Percentiles rank a stretch among this genome's conserved stretches.
phyloP scores from a whole-genome alignment of 164 flowering plant genomes.

The Umbellularia californica region DNA sequence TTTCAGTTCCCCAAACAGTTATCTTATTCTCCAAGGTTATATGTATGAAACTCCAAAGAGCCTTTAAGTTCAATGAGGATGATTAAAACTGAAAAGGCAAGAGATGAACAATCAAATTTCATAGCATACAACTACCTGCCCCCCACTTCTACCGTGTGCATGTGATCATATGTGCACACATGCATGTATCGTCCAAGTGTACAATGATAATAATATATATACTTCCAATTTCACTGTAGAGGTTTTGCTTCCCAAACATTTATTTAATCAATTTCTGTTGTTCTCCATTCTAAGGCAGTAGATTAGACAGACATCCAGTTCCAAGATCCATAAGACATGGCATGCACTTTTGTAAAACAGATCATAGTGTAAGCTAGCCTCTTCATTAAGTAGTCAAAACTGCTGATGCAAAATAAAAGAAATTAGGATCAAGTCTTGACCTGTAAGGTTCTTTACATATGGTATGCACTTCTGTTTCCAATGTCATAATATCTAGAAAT shows the following conservation, averaged over 20 bases:
- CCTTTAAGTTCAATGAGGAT: neutral
- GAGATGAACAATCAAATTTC: neutral
- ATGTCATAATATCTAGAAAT: constrained; percentile 73
- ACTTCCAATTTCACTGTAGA: neutral
- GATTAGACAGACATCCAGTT: neutral
- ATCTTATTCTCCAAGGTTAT: neutral
- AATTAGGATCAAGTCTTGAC: constrained; percentile 27
- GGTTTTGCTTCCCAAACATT: neutral
- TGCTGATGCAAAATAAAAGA: neutral
- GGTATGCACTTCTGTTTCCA: constrained; percentile 72
- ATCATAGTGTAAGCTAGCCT: neutral
- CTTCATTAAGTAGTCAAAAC: neutral
- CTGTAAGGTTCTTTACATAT: constrained; percentile 97
- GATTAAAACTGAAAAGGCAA: neutral
- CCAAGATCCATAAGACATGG: neutral
- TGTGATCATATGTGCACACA: neutral
- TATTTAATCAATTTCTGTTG: neutral
- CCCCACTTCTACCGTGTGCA: neutral
- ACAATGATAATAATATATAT: neutral
- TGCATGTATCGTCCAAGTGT: neutral
- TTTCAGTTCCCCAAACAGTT: neutral
- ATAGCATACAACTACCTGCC: neutral
- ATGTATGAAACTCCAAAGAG: neutral
- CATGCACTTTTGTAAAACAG: neutral
- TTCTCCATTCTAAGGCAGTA: neutral